phyloP scores from a whole-genome alignment of 169 alveolate genomes.

The Cryptosporidium canis region DNA sequence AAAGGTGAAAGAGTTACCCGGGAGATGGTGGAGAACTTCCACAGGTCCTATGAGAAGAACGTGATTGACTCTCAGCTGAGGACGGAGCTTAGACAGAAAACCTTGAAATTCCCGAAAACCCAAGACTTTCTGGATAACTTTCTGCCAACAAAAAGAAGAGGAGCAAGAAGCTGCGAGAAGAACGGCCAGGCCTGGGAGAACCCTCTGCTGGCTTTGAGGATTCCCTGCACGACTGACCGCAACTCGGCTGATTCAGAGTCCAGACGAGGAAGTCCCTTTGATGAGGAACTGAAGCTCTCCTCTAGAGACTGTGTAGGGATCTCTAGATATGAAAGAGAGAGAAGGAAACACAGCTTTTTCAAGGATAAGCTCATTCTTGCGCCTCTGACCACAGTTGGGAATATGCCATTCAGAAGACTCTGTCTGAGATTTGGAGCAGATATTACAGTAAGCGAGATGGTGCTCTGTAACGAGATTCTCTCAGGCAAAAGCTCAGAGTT shows the following conservation, averaged over 20 bases:
- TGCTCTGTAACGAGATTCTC: slow-evolving; percentile 79
- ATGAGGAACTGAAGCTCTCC: neutral
- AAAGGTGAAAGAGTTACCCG: slow-evolving; percentile 53
- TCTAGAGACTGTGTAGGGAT: neutral
- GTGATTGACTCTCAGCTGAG: neutral
- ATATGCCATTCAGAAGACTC: slow-evolving; percentile 80
- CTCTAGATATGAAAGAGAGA: neutral
- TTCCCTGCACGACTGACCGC: too few species aligned
- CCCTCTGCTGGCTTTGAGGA: neutral
- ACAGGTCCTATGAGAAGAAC: slow-evolving; percentile 15
- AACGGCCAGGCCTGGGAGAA: neutral
- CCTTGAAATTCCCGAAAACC: neutral
- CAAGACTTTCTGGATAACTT: slow-evolving; percentile 12
- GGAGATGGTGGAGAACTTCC: neutral
- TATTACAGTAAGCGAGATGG: slow-evolving; percentile 82
- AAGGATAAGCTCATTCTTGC: slow-evolving; percentile 72
- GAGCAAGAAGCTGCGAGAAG: neutral
- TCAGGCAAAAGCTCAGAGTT: slow-evolving; percentile 82
- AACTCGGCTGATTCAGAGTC: neutral
- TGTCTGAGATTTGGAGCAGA: slow-evolving; percentile 73
- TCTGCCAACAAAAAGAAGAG: neutral
- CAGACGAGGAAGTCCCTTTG: neutral
- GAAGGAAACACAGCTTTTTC: neutral
- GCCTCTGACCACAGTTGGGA: slow-evolving; percentile 83
- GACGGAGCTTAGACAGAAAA: slow-evolving; percentile 1